A percentile compares a stretch with the other conserved stretches of the same genome.
Conservation (phyloP, 2,329 filamentous ascomycete genomes). For the Diaporthe nobilis region DNA sequence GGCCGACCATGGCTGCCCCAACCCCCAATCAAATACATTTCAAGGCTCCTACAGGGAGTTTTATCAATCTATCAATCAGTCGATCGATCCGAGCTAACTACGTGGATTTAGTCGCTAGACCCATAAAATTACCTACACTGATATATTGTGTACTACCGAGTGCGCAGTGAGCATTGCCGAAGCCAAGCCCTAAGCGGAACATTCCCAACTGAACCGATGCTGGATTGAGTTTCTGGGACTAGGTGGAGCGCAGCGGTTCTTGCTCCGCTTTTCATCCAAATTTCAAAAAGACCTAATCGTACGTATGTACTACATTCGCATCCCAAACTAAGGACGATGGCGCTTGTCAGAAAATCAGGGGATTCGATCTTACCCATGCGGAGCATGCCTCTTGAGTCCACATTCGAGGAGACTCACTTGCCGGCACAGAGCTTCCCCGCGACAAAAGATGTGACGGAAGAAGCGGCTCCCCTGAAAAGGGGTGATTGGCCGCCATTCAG, state of each 20-base stretch:
- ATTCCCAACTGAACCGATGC: too few species aligned
- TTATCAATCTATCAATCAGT: too few species aligned
- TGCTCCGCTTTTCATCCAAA: slow-evolving; percentile 10
- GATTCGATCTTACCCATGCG: background rate
- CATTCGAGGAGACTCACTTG: background rate
- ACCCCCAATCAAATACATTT: too few species aligned
- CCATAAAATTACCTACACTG: too few species aligned
- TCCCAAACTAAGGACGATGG: background rate
- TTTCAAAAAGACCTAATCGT: background rate
- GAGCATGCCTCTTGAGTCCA: background rate
- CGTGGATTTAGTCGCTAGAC: too few species aligned
- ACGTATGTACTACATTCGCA: background rate
- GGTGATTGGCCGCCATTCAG: background rate
- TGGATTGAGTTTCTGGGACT: background rate
- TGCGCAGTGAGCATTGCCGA: too few species aligned
- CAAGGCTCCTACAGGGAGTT: too few species aligned
- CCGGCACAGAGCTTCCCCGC: background rate
- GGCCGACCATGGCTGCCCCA: too few species aligned
- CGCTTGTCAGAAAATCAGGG: background rate
- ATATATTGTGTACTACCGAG: too few species aligned
- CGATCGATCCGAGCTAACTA: too few species aligned
- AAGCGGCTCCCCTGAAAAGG: background rate
- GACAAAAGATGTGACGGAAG: background rate
- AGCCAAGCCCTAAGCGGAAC: too few species aligned
- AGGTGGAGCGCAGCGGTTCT: background rate